These are phyloP conservation scores for Trichoderma cornu-damae DNA, from an alignment of 2,329 filamentous ascomycete species.

Conservation along the genomic window DNA sequence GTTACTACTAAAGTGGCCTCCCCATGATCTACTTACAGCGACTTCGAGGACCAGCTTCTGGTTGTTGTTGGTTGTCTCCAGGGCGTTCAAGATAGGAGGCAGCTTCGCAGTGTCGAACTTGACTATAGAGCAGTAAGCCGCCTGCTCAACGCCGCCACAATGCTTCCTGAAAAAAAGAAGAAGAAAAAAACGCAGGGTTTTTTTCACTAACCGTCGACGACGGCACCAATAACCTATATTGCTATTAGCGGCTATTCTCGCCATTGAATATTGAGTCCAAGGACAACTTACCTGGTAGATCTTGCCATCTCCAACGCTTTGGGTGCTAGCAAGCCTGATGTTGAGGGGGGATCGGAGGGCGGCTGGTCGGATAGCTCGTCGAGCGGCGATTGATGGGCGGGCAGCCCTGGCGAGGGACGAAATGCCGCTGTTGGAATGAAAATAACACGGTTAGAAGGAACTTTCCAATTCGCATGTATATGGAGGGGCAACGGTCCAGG, in stretches of 20 bases:
- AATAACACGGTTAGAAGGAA: conserved; percentile 36
- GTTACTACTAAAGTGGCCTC: conserved; percentile 13
- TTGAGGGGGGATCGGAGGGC: conserved; percentile 50
- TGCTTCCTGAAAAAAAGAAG: not conserved
- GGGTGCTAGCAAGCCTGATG: conserved; percentile 56
- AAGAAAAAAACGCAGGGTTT: conserved; percentile 19
- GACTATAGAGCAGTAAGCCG: conserved; percentile 53
- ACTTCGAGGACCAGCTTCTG: conserved; percentile 96
- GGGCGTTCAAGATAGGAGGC: conserved; percentile 94
- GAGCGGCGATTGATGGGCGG: conserved; percentile 56
- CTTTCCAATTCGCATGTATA: conserved; percentile 42
- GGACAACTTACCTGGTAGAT: conserved; percentile 57
- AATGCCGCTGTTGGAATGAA: conserved; percentile 53
- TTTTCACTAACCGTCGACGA: conserved; percentile 81
- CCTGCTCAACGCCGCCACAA: not conserved
- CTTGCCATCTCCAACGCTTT: conserved; percentile 58
- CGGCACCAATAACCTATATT: conserved; percentile 92
- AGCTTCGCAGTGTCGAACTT: conserved; percentile 96
- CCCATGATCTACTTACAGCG: conserved; percentile 59
- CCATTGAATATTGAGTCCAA: conserved; percentile 5
- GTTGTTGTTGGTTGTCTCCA: conserved; percentile 85
- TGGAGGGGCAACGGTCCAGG: conserved; percentile 24
- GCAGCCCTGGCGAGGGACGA: conserved; percentile 58
- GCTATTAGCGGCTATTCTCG: conserved; percentile 42
- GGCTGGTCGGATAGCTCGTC: conserved; percentile 55